A percentile compares a stretch with the other conserved stretches of the same genome.
Conservation (phyloP, 108 stramenopile species). For the Hondaea fermentalgiana region DNA sequence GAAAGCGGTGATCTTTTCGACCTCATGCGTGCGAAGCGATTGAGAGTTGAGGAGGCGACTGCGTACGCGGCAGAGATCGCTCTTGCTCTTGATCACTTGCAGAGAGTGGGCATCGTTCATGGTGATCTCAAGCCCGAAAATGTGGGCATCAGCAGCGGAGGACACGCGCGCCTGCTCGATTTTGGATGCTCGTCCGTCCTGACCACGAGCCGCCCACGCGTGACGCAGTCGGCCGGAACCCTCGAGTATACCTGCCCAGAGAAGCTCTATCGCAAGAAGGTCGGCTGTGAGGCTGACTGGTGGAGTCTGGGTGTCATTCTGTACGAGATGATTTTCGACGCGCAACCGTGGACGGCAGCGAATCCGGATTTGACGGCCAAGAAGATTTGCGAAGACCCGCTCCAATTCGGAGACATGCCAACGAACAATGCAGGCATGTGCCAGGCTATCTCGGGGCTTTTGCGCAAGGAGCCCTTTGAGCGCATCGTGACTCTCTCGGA, state of each 20-base stretch:
- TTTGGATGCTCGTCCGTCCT: conserved; percentile 26
- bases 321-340: not conserved
- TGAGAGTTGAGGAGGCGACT: not conserved
- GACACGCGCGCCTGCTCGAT: conserved; percentile 44
- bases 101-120: conserved; percentile 43
- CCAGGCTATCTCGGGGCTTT: no score
- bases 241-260: conserved; percentile 95
- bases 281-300: conserved; percentile 41
- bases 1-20: not conserved
- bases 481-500: no score
- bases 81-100: conserved; percentile 38
- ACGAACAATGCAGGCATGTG: no score
- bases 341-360: not conserved
- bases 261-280: conserved; percentile 77
- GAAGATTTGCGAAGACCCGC: conserved; percentile 53
- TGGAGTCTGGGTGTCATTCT: conserved; percentile 55
- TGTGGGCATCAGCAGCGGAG: conserved; percentile 31
- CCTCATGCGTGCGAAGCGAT: not conserved
- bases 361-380: conserved; percentile 85
- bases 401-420: no score
- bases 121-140: conserved; percentile 53
- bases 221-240: conserved; percentile 62
- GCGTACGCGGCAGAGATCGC: not conserved
- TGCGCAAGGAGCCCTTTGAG: no score
- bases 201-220: not conserved